Conservation (phyloP, 202 grass and related monocot species). For the Cymbopogon flexuosus region DNA sequence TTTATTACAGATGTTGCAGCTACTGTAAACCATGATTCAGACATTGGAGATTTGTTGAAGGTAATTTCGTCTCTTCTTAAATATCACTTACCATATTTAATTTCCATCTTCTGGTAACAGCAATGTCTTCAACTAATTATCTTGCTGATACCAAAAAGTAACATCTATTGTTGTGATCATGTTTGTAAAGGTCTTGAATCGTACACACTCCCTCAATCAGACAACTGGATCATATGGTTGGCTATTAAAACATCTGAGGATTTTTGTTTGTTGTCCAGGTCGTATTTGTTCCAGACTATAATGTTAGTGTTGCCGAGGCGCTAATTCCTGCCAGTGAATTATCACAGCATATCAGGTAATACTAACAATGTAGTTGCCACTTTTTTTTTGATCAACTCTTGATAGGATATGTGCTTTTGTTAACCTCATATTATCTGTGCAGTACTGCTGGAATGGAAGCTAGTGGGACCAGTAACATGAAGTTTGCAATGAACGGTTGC, state of each 20-base stretch:
- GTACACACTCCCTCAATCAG: not conserved
- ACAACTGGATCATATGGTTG: not conserved
- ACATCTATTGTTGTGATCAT: not conserved
- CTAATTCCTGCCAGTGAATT: slow-evolving; percentile 98
- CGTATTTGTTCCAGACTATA: slow-evolving; percentile 95
- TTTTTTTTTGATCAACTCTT: not conserved
- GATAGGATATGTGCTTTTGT: not conserved
- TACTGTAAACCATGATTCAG: slow-evolving; percentile 90
- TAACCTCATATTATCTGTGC: slow-evolving; percentile 22
- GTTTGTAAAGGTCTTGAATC: not conserved
- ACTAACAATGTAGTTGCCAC: slow-evolving; percentile 16
- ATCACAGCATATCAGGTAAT: slow-evolving; percentile 97
- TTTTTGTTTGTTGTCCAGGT: slow-evolving; percentile 66
- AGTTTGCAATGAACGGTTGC: slow-evolving; percentile 94
- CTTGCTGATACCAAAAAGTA: not conserved
- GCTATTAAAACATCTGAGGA: slow-evolving; percentile 18
- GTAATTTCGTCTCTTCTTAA: slow-evolving; percentile 33
- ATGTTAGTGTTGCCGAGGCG: slow-evolving; percentile 87
- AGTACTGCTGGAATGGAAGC: slow-evolving; percentile 99
- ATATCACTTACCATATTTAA: not conserved
- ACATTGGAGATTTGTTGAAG: slow-evolving; percentile 95
- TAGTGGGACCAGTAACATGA: slow-evolving; percentile 99
- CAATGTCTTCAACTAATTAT: slow-evolving; percentile 10
- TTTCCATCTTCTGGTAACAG: not conserved
- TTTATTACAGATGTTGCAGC: slow-evolving; percentile 90